Evolutionary conservation across 371 early-diverging fungal species (phyloP).

Genomic region (Saksenaea vasiformis): DNA sequence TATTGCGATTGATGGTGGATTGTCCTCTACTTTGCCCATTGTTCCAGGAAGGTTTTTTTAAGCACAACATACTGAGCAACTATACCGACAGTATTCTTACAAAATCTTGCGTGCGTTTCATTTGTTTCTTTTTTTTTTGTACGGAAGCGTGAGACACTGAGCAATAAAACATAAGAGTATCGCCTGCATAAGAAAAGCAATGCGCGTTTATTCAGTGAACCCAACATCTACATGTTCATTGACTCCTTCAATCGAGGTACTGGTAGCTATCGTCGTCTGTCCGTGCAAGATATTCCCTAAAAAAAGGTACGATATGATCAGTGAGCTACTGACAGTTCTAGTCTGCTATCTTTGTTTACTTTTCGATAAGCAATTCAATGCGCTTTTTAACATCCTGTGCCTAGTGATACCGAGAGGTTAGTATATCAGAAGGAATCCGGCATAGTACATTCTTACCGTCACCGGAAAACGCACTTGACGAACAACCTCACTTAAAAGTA

Average conservation of each 20-base stretch:
- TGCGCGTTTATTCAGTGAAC: neutral
- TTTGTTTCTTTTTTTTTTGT: too few relatives aligned
- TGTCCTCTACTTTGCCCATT: slow-evolving; percentile 49
- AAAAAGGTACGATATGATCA: neutral
- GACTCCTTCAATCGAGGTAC: slow-evolving; percentile 18
- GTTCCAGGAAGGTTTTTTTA: slow-evolving; percentile 23
- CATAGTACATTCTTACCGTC: slow-evolving; percentile 52
- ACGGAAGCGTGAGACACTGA: too few relatives aligned
- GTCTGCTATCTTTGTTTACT: slow-evolving; percentile 21
- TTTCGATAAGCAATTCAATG: slow-evolving; percentile 88
- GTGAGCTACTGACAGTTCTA: neutral
- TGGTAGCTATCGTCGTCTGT: slow-evolving; percentile 26
- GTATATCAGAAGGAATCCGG: neutral
- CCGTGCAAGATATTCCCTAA: slow-evolving; percentile 39
- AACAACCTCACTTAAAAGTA: slow-evolving; percentile 74
- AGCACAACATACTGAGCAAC: too few relatives aligned
- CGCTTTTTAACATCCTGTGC: slow-evolving; percentile 82
- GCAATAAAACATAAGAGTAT: too few relatives aligned
- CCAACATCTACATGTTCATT: neutral
- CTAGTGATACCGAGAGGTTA: slow-evolving; percentile 27
- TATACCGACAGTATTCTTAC: too few relatives aligned
- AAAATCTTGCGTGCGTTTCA: too few relatives aligned
- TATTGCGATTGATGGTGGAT: slow-evolving; percentile 58
- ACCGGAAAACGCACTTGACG: slow-evolving; percentile 78
- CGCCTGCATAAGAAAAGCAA: too few relatives aligned